Conservation (phyloP, 2,329 filamentous ascomycete genomes). For the Stagonosporopsis cucurbitacearum region DNA sequence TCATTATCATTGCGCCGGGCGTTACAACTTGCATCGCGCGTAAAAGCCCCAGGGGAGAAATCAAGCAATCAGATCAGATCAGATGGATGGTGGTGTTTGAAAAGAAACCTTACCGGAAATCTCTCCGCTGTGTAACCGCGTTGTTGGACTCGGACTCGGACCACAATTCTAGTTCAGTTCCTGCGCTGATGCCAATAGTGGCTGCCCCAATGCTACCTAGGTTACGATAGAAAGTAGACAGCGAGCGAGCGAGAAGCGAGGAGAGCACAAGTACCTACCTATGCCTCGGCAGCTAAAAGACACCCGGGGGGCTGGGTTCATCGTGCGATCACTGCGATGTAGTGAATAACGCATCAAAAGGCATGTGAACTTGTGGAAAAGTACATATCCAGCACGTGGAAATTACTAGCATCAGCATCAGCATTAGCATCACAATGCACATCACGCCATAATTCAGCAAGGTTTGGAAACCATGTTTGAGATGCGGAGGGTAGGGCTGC, state of each 20-base stretch:
- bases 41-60: background rate
- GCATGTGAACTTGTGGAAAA: background rate
- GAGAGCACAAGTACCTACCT: too few relatives aligned
- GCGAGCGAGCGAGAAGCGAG: too few relatives aligned
- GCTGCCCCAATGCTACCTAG: background rate
- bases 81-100: background rate
- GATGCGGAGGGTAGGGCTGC: constrained; percentile 9
- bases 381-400: background rate
- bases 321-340: background rate
- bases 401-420: background rate
- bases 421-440: too few relatives aligned
- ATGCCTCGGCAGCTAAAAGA: constrained; percentile 12
- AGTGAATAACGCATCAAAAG: background rate
- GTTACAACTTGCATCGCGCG: background rate
- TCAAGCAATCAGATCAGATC: too few relatives aligned
- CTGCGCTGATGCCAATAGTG: background rate
- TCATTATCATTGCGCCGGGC: background rate
- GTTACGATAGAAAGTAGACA: constrained; percentile 13
- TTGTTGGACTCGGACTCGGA: background rate
- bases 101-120: constrained; percentile 12
- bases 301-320: background rate
- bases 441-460: background rate
- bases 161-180: too few relatives aligned
- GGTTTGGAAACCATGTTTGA: background rate
- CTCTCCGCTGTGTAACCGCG: constrained; percentile 2